Percentiles rank a stretch among this genome's conserved stretches.
phyloP scores from a whole-genome alignment of 352 stramenopile genomes.

The Albugo candida region DNA sequence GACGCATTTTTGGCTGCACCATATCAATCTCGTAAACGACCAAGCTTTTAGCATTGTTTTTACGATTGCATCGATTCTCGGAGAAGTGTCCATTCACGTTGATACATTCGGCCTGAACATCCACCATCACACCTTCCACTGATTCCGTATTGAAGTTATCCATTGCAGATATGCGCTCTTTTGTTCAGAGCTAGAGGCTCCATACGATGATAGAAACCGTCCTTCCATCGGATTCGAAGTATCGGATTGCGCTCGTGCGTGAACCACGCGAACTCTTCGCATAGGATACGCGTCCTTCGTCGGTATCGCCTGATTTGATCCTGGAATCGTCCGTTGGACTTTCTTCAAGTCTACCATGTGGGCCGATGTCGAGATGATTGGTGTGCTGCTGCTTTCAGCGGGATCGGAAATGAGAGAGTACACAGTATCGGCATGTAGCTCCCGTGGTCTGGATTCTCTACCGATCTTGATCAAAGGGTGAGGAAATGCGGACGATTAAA shows the following conservation, averaged over 20 bases:
- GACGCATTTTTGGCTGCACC: constrained; percentile 59
- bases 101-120: constrained; percentile 63
- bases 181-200: constrained; percentile 16
- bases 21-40: constrained; percentile 71
- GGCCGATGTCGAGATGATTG: constrained; percentile 1
- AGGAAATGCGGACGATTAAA: too few species aligned
- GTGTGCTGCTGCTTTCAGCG: too few species aligned
- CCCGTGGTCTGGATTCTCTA: too few species aligned
- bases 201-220: constrained; percentile 39
- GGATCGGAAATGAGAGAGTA: too few species aligned
- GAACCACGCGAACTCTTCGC: constrained; percentile 39
- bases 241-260: constrained; percentile 55
- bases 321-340: too few species aligned
- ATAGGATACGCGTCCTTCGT: constrained; percentile 39
- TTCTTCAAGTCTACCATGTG: too few species aligned
- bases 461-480: too few species aligned
- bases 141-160: constrained; percentile 61
- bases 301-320: too few species aligned
- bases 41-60: constrained; percentile 64
- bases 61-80: constrained; percentile 36
- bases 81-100: constrained; percentile 25
- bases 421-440: too few species aligned
- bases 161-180: constrained; percentile 31
- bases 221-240: constrained; percentile 27
- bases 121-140: constrained; percentile 58